Conservation (phyloP, 208 protist species). For the Jaenimonas drosophilae region DNA sequence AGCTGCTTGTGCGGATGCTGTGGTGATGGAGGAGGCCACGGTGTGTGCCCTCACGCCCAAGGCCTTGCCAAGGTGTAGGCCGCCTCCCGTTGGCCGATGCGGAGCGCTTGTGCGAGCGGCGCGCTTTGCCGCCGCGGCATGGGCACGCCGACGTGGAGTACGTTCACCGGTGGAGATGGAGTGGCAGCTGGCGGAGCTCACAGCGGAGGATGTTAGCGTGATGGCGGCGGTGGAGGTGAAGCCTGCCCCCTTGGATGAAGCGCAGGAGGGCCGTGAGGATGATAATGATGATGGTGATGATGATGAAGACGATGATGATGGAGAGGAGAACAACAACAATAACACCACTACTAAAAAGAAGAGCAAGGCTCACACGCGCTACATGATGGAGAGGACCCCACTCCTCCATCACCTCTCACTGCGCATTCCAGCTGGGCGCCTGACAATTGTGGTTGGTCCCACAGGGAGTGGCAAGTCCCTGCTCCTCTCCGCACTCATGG, state of each 20-base stretch:
- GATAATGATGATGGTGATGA: background rate
- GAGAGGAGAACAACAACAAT: background rate
- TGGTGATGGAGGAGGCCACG: background rate
- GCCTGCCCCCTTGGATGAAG: background rate
- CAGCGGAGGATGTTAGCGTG: too few species aligned
- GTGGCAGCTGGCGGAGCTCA: background rate
- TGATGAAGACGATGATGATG: background rate
- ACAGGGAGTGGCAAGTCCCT: slow-evolving; percentile 72
- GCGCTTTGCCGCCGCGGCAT: too few species aligned
- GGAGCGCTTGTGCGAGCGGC: too few species aligned
- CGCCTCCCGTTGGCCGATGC: too few species aligned
- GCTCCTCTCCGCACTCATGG: slow-evolving; percentile 29
- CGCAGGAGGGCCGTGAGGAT: background rate
- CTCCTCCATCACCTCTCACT: slow-evolving; percentile 29
- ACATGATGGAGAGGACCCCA: slow-evolving; percentile 19
- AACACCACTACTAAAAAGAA: background rate
- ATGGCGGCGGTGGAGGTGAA: too few species aligned
- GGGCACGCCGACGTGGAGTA: too few species aligned
- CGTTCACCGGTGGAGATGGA: background rate
- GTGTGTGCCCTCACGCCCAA: background rate
- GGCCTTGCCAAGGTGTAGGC: too few species aligned
- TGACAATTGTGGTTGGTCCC: slow-evolving; percentile 54
- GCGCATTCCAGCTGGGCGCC: slow-evolving; percentile 26
- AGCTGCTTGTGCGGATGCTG: too few species aligned
- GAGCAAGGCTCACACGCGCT: too few species aligned